Percentiles rank a stretch among this genome's conserved stretches.
phyloP scores from a whole-genome alignment of 441 rosid genomes.

The Gossypium davidsonii region DNA sequence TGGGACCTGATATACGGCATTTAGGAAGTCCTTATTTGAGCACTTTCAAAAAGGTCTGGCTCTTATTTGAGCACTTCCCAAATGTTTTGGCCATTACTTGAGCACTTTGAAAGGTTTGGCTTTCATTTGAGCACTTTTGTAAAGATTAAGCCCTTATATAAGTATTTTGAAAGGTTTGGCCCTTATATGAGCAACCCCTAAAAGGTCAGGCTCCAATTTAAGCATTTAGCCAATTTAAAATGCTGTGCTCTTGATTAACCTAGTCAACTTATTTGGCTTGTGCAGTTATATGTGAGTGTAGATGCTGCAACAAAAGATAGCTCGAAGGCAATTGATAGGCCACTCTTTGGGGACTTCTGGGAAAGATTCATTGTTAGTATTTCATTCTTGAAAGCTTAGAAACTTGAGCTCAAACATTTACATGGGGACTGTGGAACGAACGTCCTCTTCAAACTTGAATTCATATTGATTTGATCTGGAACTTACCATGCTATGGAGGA shows the following conservation, averaged over 20 bases:
- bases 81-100: background rate
- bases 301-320: constrained; percentile 95
- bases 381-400: background rate
- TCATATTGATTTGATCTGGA: background rate
- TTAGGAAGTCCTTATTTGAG: background rate
- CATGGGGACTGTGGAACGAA: background rate
- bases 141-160: background rate
- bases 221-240: background rate
- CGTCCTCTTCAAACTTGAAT: background rate
- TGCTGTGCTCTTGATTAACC: constrained; percentile 8
- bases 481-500: background rate
- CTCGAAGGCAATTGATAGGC: constrained; percentile 90
- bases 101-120: background rate
- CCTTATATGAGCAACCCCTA: background rate
- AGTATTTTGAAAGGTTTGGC: background rate
- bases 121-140: background rate
- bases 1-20: background rate
- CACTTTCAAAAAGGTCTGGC: background rate
- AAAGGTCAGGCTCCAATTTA: background rate
- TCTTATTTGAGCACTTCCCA: background rate
- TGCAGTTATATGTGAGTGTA: constrained; percentile 91
- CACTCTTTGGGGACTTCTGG: constrained; percentile 92
- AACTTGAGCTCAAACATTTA: background rate
- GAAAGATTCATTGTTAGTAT: constrained; percentile 79
- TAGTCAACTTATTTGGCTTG: constrained; percentile 17